These are phyloP conservation scores for Rhizopus microsporus DNA, from an alignment of 371 early-diverging fungal species.

Conservation along the genomic window DNA sequence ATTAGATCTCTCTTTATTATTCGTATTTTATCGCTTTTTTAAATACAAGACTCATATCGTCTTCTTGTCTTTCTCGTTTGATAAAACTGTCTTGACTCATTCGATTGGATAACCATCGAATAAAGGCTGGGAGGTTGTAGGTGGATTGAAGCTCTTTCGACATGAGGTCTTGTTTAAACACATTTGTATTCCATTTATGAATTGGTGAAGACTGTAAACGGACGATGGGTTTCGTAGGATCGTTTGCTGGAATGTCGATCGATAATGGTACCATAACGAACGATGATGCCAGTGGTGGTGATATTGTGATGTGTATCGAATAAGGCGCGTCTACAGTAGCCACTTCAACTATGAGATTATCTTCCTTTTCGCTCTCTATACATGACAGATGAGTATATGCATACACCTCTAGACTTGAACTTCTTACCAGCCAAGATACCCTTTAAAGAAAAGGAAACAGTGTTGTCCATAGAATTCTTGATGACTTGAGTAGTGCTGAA, in stretches of 20 bases:
- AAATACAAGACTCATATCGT: conserved; percentile 3
- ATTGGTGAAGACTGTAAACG: conserved; percentile 29
- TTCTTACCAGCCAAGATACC: conserved; percentile 36
- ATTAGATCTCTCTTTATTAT: conserved; percentile 11
- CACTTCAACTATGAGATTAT: conserved; percentile 28
- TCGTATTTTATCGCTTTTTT: conserved; percentile 3
- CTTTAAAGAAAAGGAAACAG: conserved; percentile 28
- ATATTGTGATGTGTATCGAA: conserved; percentile 36
- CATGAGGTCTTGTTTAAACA: conserved; percentile 44
- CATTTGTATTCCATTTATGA: conserved; percentile 32
- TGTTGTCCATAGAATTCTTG: not conserved
- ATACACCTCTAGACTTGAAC: not conserved
- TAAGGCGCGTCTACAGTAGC: conserved; percentile 36
- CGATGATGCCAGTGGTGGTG: conserved; percentile 23
- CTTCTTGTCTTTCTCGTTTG: not conserved
- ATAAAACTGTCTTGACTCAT: conserved; percentile 16
- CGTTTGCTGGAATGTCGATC: conserved; percentile 38
- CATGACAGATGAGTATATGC: not conserved
- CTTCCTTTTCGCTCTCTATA: conserved; percentile 25
- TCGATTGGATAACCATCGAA: conserved; percentile 38
- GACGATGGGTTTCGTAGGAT: conserved; percentile 33
- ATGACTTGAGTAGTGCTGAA: conserved; percentile 33
- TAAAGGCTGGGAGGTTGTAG: conserved; percentile 27
- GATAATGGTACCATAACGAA: conserved; percentile 35
- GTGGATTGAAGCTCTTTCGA: conserved; percentile 31